A percentile compares a stretch with the other conserved stretches of the same genome.
phyloP scores from a whole-genome alignment of 106 monocot species.

The Dioscorea alata region DNA sequence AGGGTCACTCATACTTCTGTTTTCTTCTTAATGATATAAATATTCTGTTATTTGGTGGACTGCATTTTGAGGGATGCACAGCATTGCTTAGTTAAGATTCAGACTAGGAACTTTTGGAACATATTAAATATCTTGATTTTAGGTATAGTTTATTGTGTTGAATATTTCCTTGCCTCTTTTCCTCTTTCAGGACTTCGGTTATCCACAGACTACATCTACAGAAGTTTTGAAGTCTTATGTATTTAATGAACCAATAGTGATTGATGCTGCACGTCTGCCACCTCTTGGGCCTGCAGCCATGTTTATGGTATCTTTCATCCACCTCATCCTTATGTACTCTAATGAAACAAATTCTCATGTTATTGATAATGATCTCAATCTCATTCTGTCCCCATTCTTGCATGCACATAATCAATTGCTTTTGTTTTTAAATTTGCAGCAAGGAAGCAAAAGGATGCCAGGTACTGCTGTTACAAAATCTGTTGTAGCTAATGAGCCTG shows the following conservation, averaged over 20 bases:
- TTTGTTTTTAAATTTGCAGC: slow-evolving; percentile 39
- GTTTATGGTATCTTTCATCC: slow-evolving; percentile 70
- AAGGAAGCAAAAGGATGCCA: slow-evolving; percentile 94
- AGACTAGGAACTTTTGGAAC: not conserved
- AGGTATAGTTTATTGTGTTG: not conserved
- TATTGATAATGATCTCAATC: not conserved
- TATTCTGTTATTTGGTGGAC: no score
- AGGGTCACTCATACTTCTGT: no score
- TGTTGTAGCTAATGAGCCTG: slow-evolving; percentile 91
- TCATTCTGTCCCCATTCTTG: not conserved
- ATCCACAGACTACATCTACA: slow-evolving; percentile 95
- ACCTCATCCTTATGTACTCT: not conserved
- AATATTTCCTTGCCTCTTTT: not conserved
- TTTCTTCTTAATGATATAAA: no score
- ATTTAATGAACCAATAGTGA: slow-evolving; percentile 93
- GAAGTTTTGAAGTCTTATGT: slow-evolving; percentile 93
- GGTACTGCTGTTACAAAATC: slow-evolving; percentile 98
- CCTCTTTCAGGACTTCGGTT: slow-evolving; percentile 79
- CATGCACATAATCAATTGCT: not conserved
- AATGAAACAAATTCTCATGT: not conserved
- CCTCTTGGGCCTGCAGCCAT: slow-evolving; percentile 91
- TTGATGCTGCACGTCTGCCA: slow-evolving; percentile 76
- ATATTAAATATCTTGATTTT: not conserved
- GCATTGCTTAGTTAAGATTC: no score
- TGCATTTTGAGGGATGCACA: no score